Evolutionary conservation across 441 rosid species (phyloP).

Genomic region (Kokia cookei): DNA sequence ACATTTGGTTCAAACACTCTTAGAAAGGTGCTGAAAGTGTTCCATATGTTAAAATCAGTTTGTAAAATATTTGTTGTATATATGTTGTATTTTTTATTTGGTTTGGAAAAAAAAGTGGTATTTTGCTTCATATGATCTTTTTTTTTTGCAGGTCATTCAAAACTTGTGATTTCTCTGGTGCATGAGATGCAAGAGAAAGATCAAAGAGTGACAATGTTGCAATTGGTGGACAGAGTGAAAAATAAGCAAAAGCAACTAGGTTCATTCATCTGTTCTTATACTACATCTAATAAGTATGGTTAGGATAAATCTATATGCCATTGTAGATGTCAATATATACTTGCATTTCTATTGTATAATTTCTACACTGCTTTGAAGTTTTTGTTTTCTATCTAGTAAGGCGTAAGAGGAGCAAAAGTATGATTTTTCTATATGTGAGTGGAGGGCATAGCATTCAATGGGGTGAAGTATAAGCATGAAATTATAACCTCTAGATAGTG

Average conservation of each 20-base stretch:
- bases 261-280: conserved; percentile 17
- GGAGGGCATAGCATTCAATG: neutral
- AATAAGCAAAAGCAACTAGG: conserved; percentile 72
- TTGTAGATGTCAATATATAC: neutral
- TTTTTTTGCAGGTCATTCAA: conserved; percentile 53
- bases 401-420: neutral
- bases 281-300: neutral
- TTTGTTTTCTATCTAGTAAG: neutral
- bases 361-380: neutral
- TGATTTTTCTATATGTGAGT: neutral
- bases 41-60: neutral
- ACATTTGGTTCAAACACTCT: neutral
- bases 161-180: conserved; percentile 64
- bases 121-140: neutral
- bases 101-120: neutral
- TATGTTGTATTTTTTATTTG: neutral
- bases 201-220: conserved; percentile 82
- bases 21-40: neutral
- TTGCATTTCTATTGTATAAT: conserved; percentile 1
- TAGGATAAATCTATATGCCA: neutral
- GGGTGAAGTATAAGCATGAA: neutral
- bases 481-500: neutral
- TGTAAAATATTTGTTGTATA: neutral
- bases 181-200: conserved; percentile 67
- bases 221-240: conserved; percentile 85